A percentile compares a stretch with the other conserved stretches of the same genome.
These are phyloP conservation scores for Sphaerulina vaccinii DNA, from an alignment of 2,329 filamentous ascomycete species.

Conservation along the genomic window DNA sequence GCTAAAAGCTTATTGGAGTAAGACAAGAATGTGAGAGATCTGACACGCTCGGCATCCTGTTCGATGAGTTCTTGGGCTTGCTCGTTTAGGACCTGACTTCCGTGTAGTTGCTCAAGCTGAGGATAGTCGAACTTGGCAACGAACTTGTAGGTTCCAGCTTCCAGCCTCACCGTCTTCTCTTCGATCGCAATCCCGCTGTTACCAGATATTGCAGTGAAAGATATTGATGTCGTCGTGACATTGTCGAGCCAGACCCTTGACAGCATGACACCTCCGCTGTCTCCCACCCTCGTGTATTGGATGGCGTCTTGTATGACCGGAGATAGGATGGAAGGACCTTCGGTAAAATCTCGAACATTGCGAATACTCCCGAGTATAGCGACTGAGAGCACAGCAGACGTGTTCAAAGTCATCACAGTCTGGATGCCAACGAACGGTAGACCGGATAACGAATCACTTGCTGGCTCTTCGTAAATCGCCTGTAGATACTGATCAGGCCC, in stretches of 20 bases:
- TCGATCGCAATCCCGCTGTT: conserved; percentile 41
- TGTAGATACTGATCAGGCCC: conserved; percentile 45
- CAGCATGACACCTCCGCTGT: conserved; percentile 48
- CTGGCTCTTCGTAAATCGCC: conserved; percentile 43
- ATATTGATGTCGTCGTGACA: conserved; percentile 56
- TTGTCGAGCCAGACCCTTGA: conserved; percentile 63
- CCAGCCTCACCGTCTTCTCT: conserved; percentile 46
- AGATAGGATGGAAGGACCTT: conserved; percentile 55
- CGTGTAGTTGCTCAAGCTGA: conserved; percentile 55
- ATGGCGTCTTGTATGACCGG: conserved; percentile 57
- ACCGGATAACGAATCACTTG: conserved; percentile 21
- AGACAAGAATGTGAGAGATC: conserved; percentile 61
- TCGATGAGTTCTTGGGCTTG: conserved; percentile 48
- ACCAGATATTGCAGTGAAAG: conserved; percentile 43
- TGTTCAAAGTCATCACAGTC: conserved; percentile 57
- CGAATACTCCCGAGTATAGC: conserved; percentile 62
- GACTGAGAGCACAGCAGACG: conserved; percentile 55
- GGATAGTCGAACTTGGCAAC: conserved; percentile 62
- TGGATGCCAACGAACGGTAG: conserved; percentile 52
- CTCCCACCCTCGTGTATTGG: conserved; percentile 40
- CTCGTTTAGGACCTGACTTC: conserved; percentile 52
- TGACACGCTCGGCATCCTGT: conserved; percentile 49
- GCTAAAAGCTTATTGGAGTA: conserved; percentile 63
- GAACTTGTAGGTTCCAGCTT: conserved; percentile 57
- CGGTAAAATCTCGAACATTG: conserved; percentile 62